Evolutionary conservation across 495 filamentous ascomycete genomes (phyloP).

Genomic region (Coniosporium apollinis): DNA sequence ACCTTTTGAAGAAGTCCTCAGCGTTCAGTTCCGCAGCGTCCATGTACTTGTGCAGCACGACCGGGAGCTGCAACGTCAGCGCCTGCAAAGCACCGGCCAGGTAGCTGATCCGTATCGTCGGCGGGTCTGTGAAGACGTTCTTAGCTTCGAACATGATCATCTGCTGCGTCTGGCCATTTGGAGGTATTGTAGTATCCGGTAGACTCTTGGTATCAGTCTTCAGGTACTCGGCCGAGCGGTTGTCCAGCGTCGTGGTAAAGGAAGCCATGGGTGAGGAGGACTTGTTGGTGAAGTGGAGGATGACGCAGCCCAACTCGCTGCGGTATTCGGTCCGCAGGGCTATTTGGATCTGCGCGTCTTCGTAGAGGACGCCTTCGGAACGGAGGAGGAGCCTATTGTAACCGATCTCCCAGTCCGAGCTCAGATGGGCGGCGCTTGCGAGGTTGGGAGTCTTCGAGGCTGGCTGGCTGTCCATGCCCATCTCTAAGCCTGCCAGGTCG

Average conservation of each 20-base stretch:
- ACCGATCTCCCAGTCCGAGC: slow-evolving; percentile 84
- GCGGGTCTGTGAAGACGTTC: slow-evolving; percentile 63
- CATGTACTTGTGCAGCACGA: slow-evolving; percentile 91
- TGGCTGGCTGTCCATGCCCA: slow-evolving; percentile 42
- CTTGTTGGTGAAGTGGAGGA: slow-evolving; percentile 91
- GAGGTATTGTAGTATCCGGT: slow-evolving; percentile 63
- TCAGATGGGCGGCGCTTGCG: slow-evolving; percentile 80
- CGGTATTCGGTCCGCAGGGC: slow-evolving; percentile 90
- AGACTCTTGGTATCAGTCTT: slow-evolving; percentile 73
- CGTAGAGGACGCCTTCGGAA: slow-evolving; percentile 77
- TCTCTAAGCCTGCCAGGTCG: slow-evolving; percentile 49
- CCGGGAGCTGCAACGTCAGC: slow-evolving; percentile 76
- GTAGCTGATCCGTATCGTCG: slow-evolving; percentile 87
- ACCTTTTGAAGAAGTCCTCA: slow-evolving; percentile 96
- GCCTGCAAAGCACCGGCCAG: slow-evolving; percentile 88
- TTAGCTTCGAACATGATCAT: slow-evolving; percentile 87
- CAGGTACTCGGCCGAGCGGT: slow-evolving; percentile 48
- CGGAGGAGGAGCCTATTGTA: slow-evolving; percentile 70
- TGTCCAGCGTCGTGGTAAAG: slow-evolving; percentile 88
- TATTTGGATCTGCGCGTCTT: slow-evolving; percentile 87
- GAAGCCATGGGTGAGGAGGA: slow-evolving; percentile 65
- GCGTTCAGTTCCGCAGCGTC: slow-evolving; percentile 64
- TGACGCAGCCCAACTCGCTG: slow-evolving; percentile 81
- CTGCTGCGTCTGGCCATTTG: slow-evolving; percentile 71
- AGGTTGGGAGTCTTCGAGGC: slow-evolving; percentile 57